Conservation (phyloP, 805 yeast genomes). For the Candida nonsorbophila region DNA sequence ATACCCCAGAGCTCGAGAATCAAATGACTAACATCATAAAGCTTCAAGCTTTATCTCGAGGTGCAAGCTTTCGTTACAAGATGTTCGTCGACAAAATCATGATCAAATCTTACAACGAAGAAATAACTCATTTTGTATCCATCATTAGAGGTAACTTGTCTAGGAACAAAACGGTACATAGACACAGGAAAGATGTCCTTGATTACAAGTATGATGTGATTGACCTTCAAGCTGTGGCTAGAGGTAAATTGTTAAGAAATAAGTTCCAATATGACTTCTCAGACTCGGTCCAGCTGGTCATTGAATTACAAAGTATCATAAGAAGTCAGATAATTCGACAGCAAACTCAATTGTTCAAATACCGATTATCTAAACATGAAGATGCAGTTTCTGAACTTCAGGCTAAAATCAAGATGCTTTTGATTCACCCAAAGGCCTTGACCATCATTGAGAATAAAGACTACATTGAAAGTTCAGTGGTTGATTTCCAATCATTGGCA, state of each 20-base stretch:
- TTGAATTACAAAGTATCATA: slow-evolving; percentile 35
- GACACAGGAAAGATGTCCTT: slow-evolving; percentile 28
- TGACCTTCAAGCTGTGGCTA: slow-evolving; percentile 34
- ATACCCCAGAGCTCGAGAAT: slow-evolving; percentile 13
- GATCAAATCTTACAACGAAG: slow-evolving; percentile 51
- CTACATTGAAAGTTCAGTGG: slow-evolving; percentile 15
- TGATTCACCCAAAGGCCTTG: slow-evolving; percentile 13
- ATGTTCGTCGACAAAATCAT: slow-evolving; percentile 60
- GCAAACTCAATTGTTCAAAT: slow-evolving; percentile 6
- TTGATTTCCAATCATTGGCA: slow-evolving; percentile 24
- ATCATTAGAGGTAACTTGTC: slow-evolving; percentile 44
- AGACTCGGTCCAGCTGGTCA: slow-evolving; percentile 14
- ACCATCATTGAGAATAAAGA: slow-evolving; percentile 17
- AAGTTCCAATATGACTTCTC: slow-evolving; percentile 5
- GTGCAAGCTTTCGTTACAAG: slow-evolving; percentile 59
- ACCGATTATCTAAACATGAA: slow-evolving; percentile 6
- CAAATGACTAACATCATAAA: slow-evolving; percentile 29
- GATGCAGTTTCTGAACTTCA: slow-evolving; percentile 31
- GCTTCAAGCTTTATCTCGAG: slow-evolving; percentile 68
- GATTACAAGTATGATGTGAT: slow-evolving; percentile 25
- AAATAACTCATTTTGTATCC: slow-evolving; percentile 45
- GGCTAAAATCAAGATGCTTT: slow-evolving; percentile 23
- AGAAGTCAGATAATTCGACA: slow-evolving; percentile 36
- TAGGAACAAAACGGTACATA: slow-evolving; percentile 24
- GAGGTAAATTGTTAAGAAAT: slow-evolving; percentile 17